phyloP scores from a whole-genome alignment of 257 asterid genomes.

The Solanum chmielewskii region DNA sequence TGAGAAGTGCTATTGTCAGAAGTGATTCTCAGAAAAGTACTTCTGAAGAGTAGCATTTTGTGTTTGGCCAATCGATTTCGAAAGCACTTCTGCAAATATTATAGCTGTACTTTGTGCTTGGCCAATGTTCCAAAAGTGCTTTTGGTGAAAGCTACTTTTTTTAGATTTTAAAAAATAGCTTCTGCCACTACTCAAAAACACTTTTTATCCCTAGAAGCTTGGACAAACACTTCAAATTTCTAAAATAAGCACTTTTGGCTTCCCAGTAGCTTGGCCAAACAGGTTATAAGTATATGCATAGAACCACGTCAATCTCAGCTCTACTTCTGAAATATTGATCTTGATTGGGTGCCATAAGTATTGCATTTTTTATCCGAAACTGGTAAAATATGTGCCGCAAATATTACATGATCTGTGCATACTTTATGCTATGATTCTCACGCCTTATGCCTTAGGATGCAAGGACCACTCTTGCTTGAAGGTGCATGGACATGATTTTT shows the following conservation, averaged over 20 bases:
- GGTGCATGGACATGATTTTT: conserved; percentile 46
- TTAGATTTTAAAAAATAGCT: background rate
- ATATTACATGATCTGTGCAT: conserved; percentile 15
- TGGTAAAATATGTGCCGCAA: background rate
- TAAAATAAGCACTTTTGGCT: background rate
- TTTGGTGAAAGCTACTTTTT: background rate
- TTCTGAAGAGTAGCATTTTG: background rate
- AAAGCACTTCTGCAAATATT: background rate
- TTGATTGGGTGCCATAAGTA: conserved; percentile 8
- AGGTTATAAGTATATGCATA: background rate
- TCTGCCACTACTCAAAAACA: background rate
- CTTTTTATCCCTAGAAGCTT: background rate
- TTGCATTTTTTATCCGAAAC: background rate
- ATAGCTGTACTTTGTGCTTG: background rate
- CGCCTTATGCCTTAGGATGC: conserved; percentile 39
- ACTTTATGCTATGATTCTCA: conserved; percentile 28
- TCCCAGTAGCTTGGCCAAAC: background rate
- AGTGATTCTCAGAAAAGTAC: background rate
- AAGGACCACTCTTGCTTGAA: conserved; percentile 38
- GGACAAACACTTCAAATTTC: background rate
- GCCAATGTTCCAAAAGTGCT: background rate
- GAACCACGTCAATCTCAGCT: background rate
- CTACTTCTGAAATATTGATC: conserved; percentile 12
- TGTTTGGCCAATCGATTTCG: background rate
- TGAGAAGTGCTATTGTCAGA: background rate